phyloP scores from a whole-genome alignment of 2,329 filamentous ascomycete species.

The Penicillium sclerotiorum region DNA sequence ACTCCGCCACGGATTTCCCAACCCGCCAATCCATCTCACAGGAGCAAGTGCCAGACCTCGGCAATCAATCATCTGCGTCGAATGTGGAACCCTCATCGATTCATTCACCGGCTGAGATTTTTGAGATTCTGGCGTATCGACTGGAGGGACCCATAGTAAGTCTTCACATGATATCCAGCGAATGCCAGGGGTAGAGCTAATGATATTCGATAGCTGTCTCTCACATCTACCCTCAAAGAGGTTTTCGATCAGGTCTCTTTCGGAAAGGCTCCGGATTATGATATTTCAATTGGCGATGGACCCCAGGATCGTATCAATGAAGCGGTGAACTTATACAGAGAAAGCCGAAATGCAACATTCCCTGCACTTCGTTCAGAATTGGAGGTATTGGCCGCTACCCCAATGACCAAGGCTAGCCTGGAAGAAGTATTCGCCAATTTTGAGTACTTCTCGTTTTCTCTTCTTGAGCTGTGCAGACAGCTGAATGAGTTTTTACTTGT shows the following conservation, averaged over 20 bases:
- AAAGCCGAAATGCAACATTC: conserved; percentile 73
- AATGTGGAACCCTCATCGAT: not conserved
- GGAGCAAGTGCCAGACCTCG: too few species aligned
- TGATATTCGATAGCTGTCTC: not conserved
- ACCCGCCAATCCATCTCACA: not conserved
- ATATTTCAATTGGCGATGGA: not conserved
- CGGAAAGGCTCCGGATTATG: not conserved
- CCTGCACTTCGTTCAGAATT: conserved; percentile 77
- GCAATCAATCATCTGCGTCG: not conserved
- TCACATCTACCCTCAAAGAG: not conserved
- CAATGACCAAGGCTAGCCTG: conserved; percentile 82
- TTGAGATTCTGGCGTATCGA: not conserved
- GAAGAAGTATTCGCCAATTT: conserved; percentile 95
- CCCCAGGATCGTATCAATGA: not conserved
- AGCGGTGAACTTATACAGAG: conserved; percentile 63
- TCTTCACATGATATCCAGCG: not conserved
- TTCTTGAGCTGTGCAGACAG: conserved; percentile 87
- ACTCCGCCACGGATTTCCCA: not conserved
- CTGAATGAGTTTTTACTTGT: conserved; percentile 79
- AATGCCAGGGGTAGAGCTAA: not conserved
- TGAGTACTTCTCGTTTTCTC: conserved; percentile 88
- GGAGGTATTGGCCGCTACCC: conserved; percentile 67
- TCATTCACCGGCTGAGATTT: conserved; percentile 55
- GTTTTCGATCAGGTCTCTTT: not conserved
- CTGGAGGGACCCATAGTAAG: conserved; percentile 1